Evolutionary conservation across 176 grass and related monocot species (phyloP), one percentile per base, ranked within the genome.

Genomic region (Neostapfia colusana): DNA sequence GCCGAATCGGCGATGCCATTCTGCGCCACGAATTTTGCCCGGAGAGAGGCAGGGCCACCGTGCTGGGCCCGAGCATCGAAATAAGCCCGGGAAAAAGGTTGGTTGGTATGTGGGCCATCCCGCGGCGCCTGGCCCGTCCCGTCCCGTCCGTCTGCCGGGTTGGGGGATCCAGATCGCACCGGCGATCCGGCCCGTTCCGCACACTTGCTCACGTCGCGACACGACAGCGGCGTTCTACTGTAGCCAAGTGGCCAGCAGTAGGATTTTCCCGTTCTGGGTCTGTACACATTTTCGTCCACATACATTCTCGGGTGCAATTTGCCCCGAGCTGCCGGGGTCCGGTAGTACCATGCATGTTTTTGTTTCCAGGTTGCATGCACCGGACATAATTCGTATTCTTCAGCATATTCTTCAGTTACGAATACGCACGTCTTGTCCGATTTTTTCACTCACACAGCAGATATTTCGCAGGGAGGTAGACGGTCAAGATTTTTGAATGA

Each of bases 51-150:
- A 16, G 72, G 38, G 26, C 70, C 67, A 49, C 36, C 16, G 24
- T 58, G 20, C 53, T 31, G 58, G 43, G 61, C 45, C 42, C 75
- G 46, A 46, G 26, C 45, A 36, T 75, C 80, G 14, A 82, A 82
- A 75, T 75, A 12, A 75, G 71, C 35, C 65, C 65, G 38, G 42
- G 17, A 16, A 61, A 31, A 31, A 31, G 31, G 31, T 31, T 31
- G 43, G 55, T 77, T 53, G 65, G 57, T 84, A 26, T 13, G 43
- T 77, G 43, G 53, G 34, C 65, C 65, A 63, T 10, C 38, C 50
- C 1, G n/a, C 10, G 9, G 15, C 16, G 3, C 8, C 5, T 70
- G 69, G 54, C 65, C 81, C 53, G 63, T 50, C 23, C 65, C 6
- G 49, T 11, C 51, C 10, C 2, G 49, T 11, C 51, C 10, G 2